phyloP scores from a whole-genome alignment of 148 eudicot genomes.

The Polygonum aviculare region DNA sequence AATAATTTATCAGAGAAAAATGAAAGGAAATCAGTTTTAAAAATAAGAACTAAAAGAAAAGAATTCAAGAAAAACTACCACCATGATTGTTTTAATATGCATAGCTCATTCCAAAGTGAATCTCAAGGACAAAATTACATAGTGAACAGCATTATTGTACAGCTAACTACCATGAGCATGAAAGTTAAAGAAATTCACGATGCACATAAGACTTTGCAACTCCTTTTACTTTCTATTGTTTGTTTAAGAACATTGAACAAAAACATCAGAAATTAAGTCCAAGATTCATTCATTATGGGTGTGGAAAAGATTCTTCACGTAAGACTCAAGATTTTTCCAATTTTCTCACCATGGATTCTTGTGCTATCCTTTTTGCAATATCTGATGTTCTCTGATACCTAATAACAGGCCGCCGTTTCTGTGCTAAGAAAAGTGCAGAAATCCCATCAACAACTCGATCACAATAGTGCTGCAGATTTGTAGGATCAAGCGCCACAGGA shows the following conservation, averaged over 20 bases:
- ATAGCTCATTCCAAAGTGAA: not conserved
- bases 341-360: constrained; percentile 61
- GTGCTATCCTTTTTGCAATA: constrained; percentile 89
- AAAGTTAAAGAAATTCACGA: constrained; percentile 3
- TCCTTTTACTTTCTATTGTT: not conserved
- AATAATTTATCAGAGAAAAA: not conserved
- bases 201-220: not conserved
- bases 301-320: constrained; percentile 2
- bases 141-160: not conserved
- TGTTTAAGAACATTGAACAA: not conserved
- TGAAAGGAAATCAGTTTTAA: too few relatives aligned
- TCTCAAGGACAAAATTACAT: not conserved
- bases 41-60: too few relatives aligned
- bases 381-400: constrained; percentile 91
- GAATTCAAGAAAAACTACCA: too few relatives aligned
- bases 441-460: constrained; percentile 89
- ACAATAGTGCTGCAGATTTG: constrained; percentile 53
- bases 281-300: not conserved
- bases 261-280: not conserved
- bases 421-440: constrained; percentile 74
- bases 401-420: constrained; percentile 79
- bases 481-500: constrained; percentile 35
- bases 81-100: not conserved
- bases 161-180: not conserved
- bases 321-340: constrained; percentile 8